Percentiles rank a stretch among this genome's conserved stretches.
Evolutionary conservation across 2,329 filamentous ascomycete species (phyloP).

Genomic region (Pseudopyricularia cyperi): DNA sequence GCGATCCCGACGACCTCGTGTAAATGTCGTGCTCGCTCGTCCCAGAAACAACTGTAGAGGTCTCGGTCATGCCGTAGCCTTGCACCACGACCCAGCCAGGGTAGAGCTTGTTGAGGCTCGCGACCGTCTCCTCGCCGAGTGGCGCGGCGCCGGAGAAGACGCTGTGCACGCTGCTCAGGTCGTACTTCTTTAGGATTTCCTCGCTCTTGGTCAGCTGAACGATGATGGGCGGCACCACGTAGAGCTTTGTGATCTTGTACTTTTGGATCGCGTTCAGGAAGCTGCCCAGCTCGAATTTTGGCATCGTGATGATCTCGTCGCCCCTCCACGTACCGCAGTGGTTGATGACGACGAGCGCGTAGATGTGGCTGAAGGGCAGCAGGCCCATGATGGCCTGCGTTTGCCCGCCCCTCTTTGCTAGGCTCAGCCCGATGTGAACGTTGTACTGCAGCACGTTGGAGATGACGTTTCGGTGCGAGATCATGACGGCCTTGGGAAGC

Average conservation of each 20-base stretch:
- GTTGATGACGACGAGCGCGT: conserved; percentile 57
- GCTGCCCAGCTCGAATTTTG: conserved; percentile 55
- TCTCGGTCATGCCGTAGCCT: conserved; percentile 73
- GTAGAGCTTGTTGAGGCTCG: conserved; percentile 46
- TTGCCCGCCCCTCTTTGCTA: conserved; percentile 14
- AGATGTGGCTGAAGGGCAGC: conserved; percentile 68
- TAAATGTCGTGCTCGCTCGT: conserved; percentile 50
- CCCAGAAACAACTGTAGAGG: conserved; percentile 50
- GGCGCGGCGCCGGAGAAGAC: conserved; percentile 71
- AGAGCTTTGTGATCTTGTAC: conserved; percentile 53
- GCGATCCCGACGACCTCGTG: conserved; percentile 58
- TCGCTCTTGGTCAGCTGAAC: conserved; percentile 60
- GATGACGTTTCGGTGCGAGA: conserved; percentile 63
- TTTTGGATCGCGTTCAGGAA: conserved; percentile 51
- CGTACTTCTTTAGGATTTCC: conserved; percentile 48
- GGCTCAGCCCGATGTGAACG: conserved; percentile 22
- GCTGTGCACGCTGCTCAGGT: conserved; percentile 52
- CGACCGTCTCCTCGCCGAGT: conserved; percentile 57
- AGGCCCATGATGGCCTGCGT: conserved; percentile 42
- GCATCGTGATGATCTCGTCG: conserved; percentile 57
- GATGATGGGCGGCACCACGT: conserved; percentile 68
- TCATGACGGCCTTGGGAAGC: conserved; percentile 66
- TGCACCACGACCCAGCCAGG: conserved; percentile 53
- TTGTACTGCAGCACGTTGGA: conserved; percentile 50
- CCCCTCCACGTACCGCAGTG: conserved; percentile 55